phyloP scores from a whole-genome alignment of 1,284 basidiomycete species.

The Ustilago curta region DNA sequence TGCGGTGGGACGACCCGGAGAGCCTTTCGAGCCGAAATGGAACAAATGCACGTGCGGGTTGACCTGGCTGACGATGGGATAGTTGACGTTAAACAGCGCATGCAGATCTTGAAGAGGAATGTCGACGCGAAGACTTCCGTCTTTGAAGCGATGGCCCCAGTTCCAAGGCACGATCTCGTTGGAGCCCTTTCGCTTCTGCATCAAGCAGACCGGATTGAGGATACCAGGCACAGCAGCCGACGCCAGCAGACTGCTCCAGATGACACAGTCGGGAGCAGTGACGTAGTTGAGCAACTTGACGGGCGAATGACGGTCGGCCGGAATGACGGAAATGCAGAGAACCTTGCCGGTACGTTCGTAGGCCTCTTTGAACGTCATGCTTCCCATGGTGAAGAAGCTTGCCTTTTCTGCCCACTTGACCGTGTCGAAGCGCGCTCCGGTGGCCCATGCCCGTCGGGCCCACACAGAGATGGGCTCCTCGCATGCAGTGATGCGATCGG shows the following conservation, averaged over 20 bases:
- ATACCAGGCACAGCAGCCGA: constrained; percentile 67
- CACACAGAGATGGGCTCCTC: constrained; percentile 78
- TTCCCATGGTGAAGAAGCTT: constrained; percentile 91
- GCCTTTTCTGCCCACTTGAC: constrained; percentile 82
- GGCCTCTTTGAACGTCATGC: constrained; percentile 94
- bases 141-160: constrained; percentile 76
- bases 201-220: constrained; percentile 78
- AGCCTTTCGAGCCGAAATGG: constrained; percentile 93
- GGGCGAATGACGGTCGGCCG: constrained; percentile 87
- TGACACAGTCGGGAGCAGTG: constrained; percentile 86
- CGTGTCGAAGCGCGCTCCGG: constrained; percentile 93
- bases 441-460: constrained; percentile 83
- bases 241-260: constrained; percentile 72
- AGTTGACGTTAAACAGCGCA: constrained; percentile 78
- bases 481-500: constrained; percentile 89
- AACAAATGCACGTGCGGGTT: constrained; percentile 99
- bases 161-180: constrained; percentile 91
- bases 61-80: constrained; percentile 93
- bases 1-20: constrained; percentile 91
- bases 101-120: constrained; percentile 93
- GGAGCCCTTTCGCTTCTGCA: constrained; percentile 85
- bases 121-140: constrained; percentile 76
- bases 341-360: constrained; percentile 89
- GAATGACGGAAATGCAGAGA: constrained; percentile 94
- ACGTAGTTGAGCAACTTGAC: constrained; percentile 96